phyloP scores from a whole-genome alignment of 768 basidiomycete genomes.

The Trametes sanguinea region DNA sequence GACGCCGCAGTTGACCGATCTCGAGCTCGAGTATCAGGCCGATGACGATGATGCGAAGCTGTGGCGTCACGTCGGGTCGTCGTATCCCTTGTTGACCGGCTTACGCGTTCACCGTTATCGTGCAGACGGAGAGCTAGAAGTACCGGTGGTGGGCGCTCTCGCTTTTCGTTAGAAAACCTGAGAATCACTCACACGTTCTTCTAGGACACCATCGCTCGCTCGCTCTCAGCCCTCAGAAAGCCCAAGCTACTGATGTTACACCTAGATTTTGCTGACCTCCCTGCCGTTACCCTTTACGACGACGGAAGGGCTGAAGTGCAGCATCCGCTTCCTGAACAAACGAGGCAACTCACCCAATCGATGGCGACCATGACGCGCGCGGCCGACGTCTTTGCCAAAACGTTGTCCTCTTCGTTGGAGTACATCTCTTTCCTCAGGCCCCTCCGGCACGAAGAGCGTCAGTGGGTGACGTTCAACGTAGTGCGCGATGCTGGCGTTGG shows the following conservation, averaged over 20 bases:
- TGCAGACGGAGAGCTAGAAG: background rate
- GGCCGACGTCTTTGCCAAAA: background rate
- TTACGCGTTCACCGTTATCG: conserved; percentile 1
- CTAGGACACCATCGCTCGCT: background rate
- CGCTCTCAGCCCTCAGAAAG: background rate
- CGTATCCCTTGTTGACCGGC: background rate
- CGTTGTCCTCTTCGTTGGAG: background rate
- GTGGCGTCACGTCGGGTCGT: background rate
- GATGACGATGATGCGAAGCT: background rate
- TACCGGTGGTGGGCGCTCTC: background rate
- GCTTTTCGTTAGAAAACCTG: background rate
- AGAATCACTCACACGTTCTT: background rate
- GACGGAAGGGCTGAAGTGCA: background rate
- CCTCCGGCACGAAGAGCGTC: background rate
- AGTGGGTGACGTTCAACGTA: background rate
- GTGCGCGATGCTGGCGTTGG: background rate
- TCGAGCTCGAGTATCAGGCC: background rate
- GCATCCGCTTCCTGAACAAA: too few species aligned
- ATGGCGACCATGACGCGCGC: background rate
- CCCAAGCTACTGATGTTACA: background rate
- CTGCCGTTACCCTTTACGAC: background rate
- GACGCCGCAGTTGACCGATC: background rate
- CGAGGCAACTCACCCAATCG: too few species aligned
- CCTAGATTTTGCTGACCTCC: background rate
- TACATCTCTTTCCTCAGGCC: background rate